Evolutionary conservation across 2,329 filamentous ascomycete genomes (phyloP), one percentile per base, ranked within the genome.

Genomic region (Monilinia fructicola): DNA sequence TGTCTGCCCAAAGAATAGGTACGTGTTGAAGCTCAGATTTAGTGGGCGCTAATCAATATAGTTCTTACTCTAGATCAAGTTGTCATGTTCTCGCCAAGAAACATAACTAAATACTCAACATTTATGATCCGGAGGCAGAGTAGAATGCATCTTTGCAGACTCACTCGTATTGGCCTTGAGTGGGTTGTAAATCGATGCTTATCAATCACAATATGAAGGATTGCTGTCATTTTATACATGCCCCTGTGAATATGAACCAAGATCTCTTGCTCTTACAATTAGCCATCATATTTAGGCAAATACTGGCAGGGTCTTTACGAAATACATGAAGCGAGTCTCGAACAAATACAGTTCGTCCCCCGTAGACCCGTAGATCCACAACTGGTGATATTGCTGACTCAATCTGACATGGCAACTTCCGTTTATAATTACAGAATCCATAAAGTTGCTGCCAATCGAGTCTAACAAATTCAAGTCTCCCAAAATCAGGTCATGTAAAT

Each of bases 391-490:
- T 46, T 59, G 26, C 40, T 59, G 26, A 46, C 40, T 48, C 14
- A n/a, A 18, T 59, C 56, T 59, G 42, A 59, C 56, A 48, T 35
- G 56, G 11, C 26, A 48, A 59, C 5, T 48, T 48, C 56, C 56
- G 42, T 28, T 59, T 11, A 5, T 12, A 59, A 35, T 35, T 2
- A 35, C 42, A n/a, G 2, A 28, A 23, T 2, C 26, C 56, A 35
- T 48, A 21, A 46, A 11, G 21, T 35, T 46, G 26, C 26, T 59
- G 21, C 7, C 42, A 9, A 9, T 18, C 31, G 14, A 9, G 16
- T 55, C 4, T 4, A 4, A 38, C 2, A 18, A 4, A 38, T 31
- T 26, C 10, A 48, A 23, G 18, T 12, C 28, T 23, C 16, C 11
- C 12, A 18, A 18, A 26, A 16, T n/a, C 9, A 6, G 21, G 23